Evolutionary conservation across 352 stramenopile genomes (phyloP), one percentile per base, ranked within the genome.

Genomic region (Phytopythium delawarense): DNA sequence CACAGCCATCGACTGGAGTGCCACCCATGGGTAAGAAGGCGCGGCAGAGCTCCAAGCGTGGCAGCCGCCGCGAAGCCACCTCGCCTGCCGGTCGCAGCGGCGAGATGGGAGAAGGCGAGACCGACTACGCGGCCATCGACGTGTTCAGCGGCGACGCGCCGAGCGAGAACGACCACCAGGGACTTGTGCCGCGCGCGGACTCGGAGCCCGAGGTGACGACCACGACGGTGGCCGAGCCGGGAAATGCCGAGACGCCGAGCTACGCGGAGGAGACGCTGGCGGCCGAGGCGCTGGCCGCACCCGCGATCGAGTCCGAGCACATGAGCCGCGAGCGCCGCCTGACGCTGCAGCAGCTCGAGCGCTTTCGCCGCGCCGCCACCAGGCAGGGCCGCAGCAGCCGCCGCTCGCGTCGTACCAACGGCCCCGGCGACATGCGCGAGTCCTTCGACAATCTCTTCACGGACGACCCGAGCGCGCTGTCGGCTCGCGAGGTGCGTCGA

Each of bases 381-480:
- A 76, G 71, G 39, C 42, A 62, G 37, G 65, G 61, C 20, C 58
- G 66, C 32, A 58, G 56, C 55, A 39, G 66, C 20, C 50, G 49
- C 18, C 62, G 59, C 2, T 67, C 30, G 4, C 65, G 55, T 25
- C 39, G 65, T 16, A 30, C 63, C 16, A 76, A 69, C 32, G 73
- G 57, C 50, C 46, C 2, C 20, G n/a, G 54, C 21, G 42, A 54
- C 32, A 32, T 28, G 30, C 30, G 68, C 40, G 71, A 71, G 4
- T 60, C 72, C 25, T 78, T 78, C 48, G 71, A 78, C 62, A 74
- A 71, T 23, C 53, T 78, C 6, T 78, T 78, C 51, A 50, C 39
- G 32, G 54, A 59, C 54, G 54, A 59, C 54, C 67, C 67, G n/a
- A 66, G 21, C 21, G 63, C 55, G 49, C 63, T 61, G 8, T 69